Evolutionary conservation across 768 basidiomycete species (phyloP), one percentile per base, ranked within the genome.

Genomic region (Tephrocybe sp.): DNA sequence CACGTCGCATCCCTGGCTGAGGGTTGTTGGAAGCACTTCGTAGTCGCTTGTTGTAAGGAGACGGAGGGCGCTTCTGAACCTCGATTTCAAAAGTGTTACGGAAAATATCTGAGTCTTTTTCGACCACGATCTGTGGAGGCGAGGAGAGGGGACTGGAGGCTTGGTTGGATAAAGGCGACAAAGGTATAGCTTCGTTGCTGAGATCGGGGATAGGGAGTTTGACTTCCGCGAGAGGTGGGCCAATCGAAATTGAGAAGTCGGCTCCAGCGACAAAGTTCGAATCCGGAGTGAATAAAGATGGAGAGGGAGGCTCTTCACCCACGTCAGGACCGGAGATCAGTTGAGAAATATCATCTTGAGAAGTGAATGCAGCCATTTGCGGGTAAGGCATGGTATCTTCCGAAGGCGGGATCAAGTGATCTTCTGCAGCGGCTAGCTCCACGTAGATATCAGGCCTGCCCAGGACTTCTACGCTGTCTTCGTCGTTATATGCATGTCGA

Each of bases 81-180:
- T 47, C 52, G 15, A 22, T 27, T 26, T 51, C 38, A 36, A 56
- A 58, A n/a, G 26, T 56, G 39, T 58, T 56, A 27, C 40, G 47
- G 34, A 58, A 58, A 19, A 44, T 13, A 18, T 52, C 51, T 8
- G 19, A 25, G 37, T 41, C 25, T 3, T 51, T 35, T 18, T 28
- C 19, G 30, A 46, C 48, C 7, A 51, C 38, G 21, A 51, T 53
- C 24, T 31, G 21, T 8, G 46, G 51, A n/a, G 54, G 47, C 35
- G 56, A 55, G 25, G 52, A 53, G 11, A 52, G 44, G n/a, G 54
- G 57, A 31, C 54, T 53, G 31, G 53, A 49, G 15, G 28, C 9
- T n/a, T 55, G 51, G 26, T 32, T 52, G 15, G 40, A 30, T 12
- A 53, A 26, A 9, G 55, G 47, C 6, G 51, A 56, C 24, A 52